Base-by-base conservation (phyloP, 805 yeast species). In the Schwanniomyces sp. region DNA sequence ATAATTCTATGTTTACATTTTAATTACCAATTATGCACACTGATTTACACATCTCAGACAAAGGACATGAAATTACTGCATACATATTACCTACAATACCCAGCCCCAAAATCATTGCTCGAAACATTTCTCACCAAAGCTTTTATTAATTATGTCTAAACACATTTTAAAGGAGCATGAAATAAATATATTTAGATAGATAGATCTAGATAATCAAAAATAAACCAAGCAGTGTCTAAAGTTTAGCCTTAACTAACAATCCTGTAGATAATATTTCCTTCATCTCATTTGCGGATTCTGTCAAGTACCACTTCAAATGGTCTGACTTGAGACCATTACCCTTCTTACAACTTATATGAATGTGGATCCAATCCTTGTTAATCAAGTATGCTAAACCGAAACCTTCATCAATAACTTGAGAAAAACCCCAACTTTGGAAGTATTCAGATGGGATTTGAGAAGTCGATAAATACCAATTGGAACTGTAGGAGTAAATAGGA, bases 381-480 rank as follows among this genome's bases (percentile, higher is more conserved):
- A 92, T 78, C 89, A 91, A 89, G 74, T 92, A 92, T 7, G 96
- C 97, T 52, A 89, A 78, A 7, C 98, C 99, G 59, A 88, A 84
- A 7, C 99, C 99, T 51, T 86, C 88, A 62, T 91, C 96, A 57
- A 87, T 84, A 43, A 94, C 98, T 66, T 95, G 96, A 16, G 96
- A 82, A 89, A 91, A 92, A 29, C 99, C 99, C 78, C 91, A 92
- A 40, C 95, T 91, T 64, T 90, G 90, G 70, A 90, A 88, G 67
- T 75, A 76, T 53, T 72, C 76, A 5, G 95, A 86, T 7, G 94
- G 86, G 54, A 92, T 76, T 69, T 92, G 98, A 1, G 97, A 90
- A 2, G 96, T 83, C 16, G 96, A 87, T 44, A 92, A 66, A 66
- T 79, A 84, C 99, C 99, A 92, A 40, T 88, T 81, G 28, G 83